Evolutionary conservation across 1,284 basidiomycete genomes (phyloP).

Genomic region (Ceratobasidium papillatum): DNA sequence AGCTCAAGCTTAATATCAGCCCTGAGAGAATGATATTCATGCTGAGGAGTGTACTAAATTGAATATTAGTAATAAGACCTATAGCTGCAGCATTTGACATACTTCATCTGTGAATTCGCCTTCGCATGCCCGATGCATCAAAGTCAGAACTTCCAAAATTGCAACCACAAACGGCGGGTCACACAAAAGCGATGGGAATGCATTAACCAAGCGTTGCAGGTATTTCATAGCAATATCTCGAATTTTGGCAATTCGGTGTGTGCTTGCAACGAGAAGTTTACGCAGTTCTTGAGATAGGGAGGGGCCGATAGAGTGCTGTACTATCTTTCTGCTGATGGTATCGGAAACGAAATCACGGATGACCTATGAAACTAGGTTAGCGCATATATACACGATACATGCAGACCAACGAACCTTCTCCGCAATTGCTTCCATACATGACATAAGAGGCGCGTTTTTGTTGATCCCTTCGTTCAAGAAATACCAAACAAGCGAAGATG

Average conservation of each 20-base stretch:
- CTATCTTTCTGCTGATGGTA: constrained; percentile 73
- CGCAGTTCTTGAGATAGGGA: constrained; percentile 79
- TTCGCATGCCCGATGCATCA: constrained; percentile 88
- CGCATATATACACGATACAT: not conserved
- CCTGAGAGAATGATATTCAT: constrained; percentile 83
- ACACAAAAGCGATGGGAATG: constrained; percentile 95
- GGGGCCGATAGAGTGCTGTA: constrained; percentile 81
- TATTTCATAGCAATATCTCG: constrained; percentile 85
- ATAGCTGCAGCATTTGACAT: constrained; percentile 45
- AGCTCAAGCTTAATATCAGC: constrained; percentile 80
- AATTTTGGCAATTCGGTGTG: constrained; percentile 83
- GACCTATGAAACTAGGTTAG: constrained; percentile 58
- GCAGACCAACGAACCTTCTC: constrained; percentile 69
- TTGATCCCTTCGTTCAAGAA: constrained; percentile 92
- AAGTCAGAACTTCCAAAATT: constrained; percentile 90
- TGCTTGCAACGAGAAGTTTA: constrained; percentile 78
- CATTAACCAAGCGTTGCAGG: constrained; percentile 86
- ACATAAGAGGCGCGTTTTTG: constrained; percentile 68
- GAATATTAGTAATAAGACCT: constrained; percentile 16
- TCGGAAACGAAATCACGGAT: constrained; percentile 74
- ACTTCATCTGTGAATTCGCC: constrained; percentile 94
- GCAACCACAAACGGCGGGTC: constrained; percentile 87
- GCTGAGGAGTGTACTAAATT: constrained; percentile 83
- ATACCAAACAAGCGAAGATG: constrained; percentile 86
- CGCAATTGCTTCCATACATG: constrained; percentile 86